phyloP scores from a whole-genome alignment of 2,329 filamentous ascomycete genomes.

The Penicillium sp. region DNA sequence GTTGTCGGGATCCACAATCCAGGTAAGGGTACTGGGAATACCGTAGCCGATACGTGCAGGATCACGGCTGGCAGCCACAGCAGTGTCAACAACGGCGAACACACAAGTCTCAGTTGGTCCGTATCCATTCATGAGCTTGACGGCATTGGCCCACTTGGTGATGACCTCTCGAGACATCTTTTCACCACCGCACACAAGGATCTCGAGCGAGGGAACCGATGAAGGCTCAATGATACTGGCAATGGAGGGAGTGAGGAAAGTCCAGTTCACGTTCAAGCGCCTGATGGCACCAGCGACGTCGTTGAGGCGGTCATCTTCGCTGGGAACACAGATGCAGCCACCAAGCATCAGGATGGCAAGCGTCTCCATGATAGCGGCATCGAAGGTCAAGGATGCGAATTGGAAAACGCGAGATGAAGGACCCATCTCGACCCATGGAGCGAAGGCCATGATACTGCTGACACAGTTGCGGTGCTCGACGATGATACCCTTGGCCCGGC shows the following conservation, averaged over 20 bases:
- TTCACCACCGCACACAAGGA: constrained; percentile 45
- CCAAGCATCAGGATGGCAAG: constrained; percentile 40
- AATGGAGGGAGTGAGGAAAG: constrained; percentile 44
- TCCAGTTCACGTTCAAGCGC: constrained; percentile 48
- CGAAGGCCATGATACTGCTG: constrained; percentile 32
- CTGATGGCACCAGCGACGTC: constrained; percentile 46
- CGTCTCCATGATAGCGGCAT: constrained; percentile 41
- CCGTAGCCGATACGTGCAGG: constrained; percentile 26
- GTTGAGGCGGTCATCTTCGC: constrained; percentile 44
- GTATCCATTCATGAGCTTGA: constrained; percentile 38
- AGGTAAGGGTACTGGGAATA: constrained; percentile 26
- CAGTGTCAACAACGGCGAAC: constrained; percentile 28
- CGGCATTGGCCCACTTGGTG: constrained; percentile 56
- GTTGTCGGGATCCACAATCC: constrained; percentile 35
- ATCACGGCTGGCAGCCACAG: constrained; percentile 24
- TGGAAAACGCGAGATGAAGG: constrained; percentile 34
- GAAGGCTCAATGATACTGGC: constrained; percentile 40
- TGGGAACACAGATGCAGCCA: constrained; percentile 47
- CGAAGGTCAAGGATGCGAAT: constrained; percentile 46
- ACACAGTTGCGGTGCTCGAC: constrained; percentile 33
- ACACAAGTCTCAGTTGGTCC: constrained; percentile 37
- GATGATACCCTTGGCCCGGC: constrained; percentile 36
- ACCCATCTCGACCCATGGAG: constrained; percentile 24
- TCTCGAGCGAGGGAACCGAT: constrained; percentile 39
- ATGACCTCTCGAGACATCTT: constrained; percentile 69